Evolutionary conservation across 805 yeast species (phyloP).

Genomic region (Zygoascus biomembranicola): DNA sequence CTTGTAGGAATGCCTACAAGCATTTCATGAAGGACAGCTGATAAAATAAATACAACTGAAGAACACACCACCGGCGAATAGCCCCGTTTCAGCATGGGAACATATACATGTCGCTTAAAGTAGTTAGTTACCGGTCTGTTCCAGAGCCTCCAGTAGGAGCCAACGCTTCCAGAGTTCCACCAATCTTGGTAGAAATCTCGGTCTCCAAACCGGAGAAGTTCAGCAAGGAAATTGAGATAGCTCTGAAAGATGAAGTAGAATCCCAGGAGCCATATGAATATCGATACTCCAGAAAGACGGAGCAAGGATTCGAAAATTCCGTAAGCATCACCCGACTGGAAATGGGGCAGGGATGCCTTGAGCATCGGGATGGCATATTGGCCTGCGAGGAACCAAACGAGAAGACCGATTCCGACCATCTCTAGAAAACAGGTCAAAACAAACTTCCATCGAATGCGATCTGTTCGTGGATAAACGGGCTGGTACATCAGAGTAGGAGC

Average conservation of each 20-base stretch:
- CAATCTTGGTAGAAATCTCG: constrained; percentile 40
- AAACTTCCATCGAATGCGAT: constrained; percentile 26
- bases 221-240: constrained; percentile 36
- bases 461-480: constrained; percentile 37
- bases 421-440: constrained; percentile 30
- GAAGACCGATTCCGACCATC: constrained; percentile 25
- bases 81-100: constrained; percentile 33
- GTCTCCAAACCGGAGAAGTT: constrained; percentile 37
- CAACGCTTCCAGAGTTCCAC: constrained; percentile 45
- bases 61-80: constrained; percentile 25
- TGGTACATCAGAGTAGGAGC: constrained; percentile 43
- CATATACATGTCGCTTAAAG: constrained; percentile 36
- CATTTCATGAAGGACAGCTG: constrained; percentile 40
- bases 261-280: constrained; percentile 37
- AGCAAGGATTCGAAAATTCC: constrained; percentile 30
- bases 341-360: constrained; percentile 27
- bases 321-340: constrained; percentile 16
- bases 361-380: constrained; percentile 39
- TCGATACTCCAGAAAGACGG: constrained; percentile 33
- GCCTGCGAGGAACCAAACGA: constrained; percentile 32
- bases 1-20: constrained; percentile 41
- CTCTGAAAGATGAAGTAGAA: constrained; percentile 38
- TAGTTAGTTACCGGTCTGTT: constrained; percentile 37
- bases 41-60: constrained; percentile 33
- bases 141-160: constrained; percentile 41